Conservation (phyloP, 805 yeast genomes). For the Candida anglica region DNA sequence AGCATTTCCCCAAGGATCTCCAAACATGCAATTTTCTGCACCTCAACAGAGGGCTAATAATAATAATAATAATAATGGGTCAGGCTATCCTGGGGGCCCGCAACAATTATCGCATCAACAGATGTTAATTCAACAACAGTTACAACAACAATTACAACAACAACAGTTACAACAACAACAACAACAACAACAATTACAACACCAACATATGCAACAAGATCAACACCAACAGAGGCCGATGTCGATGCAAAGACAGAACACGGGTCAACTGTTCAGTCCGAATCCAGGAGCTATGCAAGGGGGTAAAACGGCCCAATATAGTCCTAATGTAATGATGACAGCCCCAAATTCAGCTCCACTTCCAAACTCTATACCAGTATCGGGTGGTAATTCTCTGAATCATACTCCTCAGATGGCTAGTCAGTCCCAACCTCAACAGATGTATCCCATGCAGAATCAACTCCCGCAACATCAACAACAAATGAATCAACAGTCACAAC, state of each 20-base stretch:
- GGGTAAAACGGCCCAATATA: conserved; percentile 9
- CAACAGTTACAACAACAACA: conserved; percentile 6
- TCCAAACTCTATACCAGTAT: conserved; percentile 9
- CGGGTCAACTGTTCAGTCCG: no score
- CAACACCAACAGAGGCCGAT: conserved; percentile 1
- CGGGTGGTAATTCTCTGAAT: conserved; percentile 18
- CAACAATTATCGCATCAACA: conserved; percentile 5
- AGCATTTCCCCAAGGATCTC: background rate
- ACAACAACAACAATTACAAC: no score
- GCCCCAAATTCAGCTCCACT: conserved; percentile 22
- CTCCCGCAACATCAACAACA: conserved; percentile 5
- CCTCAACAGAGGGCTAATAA: conserved; percentile 6
- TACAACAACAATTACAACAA: conserved; percentile 10
- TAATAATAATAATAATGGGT: no score
- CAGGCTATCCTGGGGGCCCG: no score
- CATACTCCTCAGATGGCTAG: conserved; percentile 28
- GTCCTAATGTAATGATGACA: conserved; percentile 9
- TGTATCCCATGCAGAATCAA: conserved; percentile 3
- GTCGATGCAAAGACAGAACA: no score
- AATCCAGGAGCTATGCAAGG: no score
- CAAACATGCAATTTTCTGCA: conserved; percentile 7
- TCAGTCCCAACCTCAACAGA: conserved; percentile 15
- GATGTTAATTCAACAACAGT: conserved; percentile 11
- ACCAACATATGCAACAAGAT: conserved; percentile 2
- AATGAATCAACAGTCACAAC: background rate